Conservation (phyloP, 1,284 basidiomycete species). For the Heimioporus retisporus region DNA sequence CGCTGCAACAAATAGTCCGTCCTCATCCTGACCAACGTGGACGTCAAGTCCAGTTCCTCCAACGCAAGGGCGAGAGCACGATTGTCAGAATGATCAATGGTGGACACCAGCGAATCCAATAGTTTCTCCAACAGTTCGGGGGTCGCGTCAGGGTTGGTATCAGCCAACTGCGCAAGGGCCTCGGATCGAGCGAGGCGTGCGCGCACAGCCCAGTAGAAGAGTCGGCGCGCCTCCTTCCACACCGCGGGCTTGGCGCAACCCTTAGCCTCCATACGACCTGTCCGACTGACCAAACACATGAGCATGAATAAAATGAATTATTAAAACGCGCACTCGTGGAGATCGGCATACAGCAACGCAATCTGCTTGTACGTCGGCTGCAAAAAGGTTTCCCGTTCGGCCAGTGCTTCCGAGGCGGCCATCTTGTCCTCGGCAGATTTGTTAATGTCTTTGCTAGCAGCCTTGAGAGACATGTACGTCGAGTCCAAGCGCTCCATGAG, state of each 20-base stretch:
- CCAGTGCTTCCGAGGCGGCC: constrained; percentile 73
- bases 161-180: constrained; percentile 66
- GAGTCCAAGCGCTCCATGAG: constrained; percentile 97
- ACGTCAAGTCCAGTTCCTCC: constrained; percentile 73
- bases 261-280: constrained; percentile 98
- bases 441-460: constrained; percentile 78
- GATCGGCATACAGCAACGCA: constrained; percentile 95
- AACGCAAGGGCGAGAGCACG: constrained; percentile 68
- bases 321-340: constrained; percentile 83
- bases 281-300: constrained; percentile 67
- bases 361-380: constrained; percentile 95
- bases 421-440: constrained; percentile 82
- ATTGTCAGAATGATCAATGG: constrained; percentile 63
- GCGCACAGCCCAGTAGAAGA: constrained; percentile 97
- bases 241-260: constrained; percentile 87
- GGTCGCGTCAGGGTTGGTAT: constrained; percentile 71
- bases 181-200: constrained; percentile 77
- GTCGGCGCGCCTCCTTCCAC: constrained; percentile 92
- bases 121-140: constrained; percentile 69
- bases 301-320: constrained; percentile 15
- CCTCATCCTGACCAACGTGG: constrained; percentile 69
- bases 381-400: constrained; percentile 85
- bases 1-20: constrained; percentile 71
- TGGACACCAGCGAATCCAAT: constrained; percentile 66
- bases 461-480: constrained; percentile 87